Percentiles rank a stretch among this genome's conserved stretches.
phyloP scores from a whole-genome alignment of 371 early-diverging fungal genomes.

The Paraphysoderma sedebokerense region DNA sequence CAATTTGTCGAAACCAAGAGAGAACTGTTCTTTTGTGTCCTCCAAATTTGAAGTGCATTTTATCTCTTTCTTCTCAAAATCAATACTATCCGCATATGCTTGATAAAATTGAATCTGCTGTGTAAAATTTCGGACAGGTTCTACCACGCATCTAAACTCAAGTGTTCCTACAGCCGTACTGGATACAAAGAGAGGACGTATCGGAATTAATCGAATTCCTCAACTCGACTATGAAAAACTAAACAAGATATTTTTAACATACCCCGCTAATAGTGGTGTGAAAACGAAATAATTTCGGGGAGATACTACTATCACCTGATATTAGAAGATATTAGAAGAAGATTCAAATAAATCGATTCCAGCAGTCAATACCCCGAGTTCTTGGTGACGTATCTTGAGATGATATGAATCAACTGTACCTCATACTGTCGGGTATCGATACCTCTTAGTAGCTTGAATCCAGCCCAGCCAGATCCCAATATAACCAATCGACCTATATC shows the following conservation, averaged over 20 bases:
- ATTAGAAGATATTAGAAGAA: conserved; percentile 1
- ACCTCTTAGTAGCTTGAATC: conserved; percentile 35
- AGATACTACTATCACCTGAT: conserved; percentile 5
- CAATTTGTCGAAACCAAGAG: conserved; percentile 51
- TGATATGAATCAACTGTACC: too few relatives aligned
- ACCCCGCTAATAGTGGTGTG: conserved; percentile 51
- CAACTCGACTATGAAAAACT: not conserved
- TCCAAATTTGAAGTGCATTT: conserved; percentile 20
- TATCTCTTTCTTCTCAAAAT: conserved; percentile 35
- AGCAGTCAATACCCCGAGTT: conserved; percentile 4
- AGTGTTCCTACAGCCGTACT: conserved; percentile 65
- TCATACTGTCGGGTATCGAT: conserved; percentile 53
- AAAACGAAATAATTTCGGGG: conserved; percentile 68
- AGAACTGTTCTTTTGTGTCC: conserved; percentile 18
- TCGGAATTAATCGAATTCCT: not conserved
- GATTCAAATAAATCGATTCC: conserved; percentile 2
- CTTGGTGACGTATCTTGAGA: conserved; percentile 54
- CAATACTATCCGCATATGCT: conserved; percentile 44
- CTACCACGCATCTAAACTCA: conserved; percentile 60
- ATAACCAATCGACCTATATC: conserved; percentile 41
- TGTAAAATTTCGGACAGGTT: conserved; percentile 52
- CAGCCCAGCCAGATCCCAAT: conserved; percentile 61
- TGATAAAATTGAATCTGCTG: conserved; percentile 38
- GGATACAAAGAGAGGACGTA: not conserved
- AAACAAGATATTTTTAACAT: conserved; percentile 1